Evolutionary conservation across 495 filamentous ascomycete genomes (phyloP), one percentile per base, ranked within the genome.

Genomic region (Aspergillus diversus): DNA sequence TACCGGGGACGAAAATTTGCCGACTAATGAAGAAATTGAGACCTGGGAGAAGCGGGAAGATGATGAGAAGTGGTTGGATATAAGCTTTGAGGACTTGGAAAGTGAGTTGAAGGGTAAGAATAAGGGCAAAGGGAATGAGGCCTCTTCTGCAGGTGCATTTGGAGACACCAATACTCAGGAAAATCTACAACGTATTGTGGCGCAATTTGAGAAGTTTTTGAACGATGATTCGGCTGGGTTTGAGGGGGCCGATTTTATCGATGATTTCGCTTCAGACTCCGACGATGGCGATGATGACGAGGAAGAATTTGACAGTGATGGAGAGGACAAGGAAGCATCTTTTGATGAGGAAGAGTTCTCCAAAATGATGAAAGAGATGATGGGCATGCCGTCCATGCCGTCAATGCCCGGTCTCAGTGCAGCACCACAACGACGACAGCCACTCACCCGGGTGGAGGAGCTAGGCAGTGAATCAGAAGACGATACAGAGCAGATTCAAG

Each of bases 281-380:
- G 89, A 91, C 48, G 66, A 81, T 27, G 85, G 90, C 43, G 84
- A 89, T 33, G 83, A 86, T 21, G 80, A 87, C 39, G 81, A 85
- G 16, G 87, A 86, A 11, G 80, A 82, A 4, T 66, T 75, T 11
- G 79, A 75, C 60, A 81, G 66, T 69, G 81, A 84, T 27, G 87
- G 84, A 21, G 89, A 95, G 68, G 91, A 95, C 65, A 88, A 87
- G 63, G 89, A 90, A 56, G 84, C 90, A 2, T 87, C 86, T 37
- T 92, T 96, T 65, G 86, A 97, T 67, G 93, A 97, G 75, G 86
- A 88, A 32, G 90, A 93, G 63, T 97, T 97, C 68, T 79, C 88
- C 16, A 80, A 69, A 53, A 91, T 96, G 88, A 97, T 98, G 92
- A 86, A 88, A 57, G 92, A 96, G 71, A 97, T 97, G 91, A 95